Evolutionary conservation across 768 basidiomycete species (phyloP).

Genomic region (Tulasnella sp.): DNA sequence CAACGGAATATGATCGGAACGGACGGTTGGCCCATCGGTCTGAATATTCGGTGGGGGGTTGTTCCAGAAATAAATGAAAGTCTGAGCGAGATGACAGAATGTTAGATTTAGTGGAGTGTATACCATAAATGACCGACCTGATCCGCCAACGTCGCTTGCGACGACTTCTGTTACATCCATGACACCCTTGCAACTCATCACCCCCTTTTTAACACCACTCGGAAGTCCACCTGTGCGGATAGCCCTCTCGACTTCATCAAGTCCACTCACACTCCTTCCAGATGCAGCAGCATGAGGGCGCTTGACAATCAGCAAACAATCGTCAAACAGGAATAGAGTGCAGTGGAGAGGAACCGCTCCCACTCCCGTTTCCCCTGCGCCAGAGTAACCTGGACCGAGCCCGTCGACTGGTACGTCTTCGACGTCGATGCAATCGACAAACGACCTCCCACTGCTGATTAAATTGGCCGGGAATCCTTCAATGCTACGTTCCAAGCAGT

Average conservation of each 20-base stretch:
- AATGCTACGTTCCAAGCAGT: constrained; percentile 68
- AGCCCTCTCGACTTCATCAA: constrained; percentile 67
- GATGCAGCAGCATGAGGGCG: constrained; percentile 66
- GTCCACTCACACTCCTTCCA: constrained; percentile 55
- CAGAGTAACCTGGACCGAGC: constrained; percentile 19
- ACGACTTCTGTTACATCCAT: constrained; percentile 76
- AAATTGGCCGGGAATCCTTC: constrained; percentile 84
- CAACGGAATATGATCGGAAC: constrained; percentile 66
- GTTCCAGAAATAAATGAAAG: constrained; percentile 74
- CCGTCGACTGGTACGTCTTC: constrained; percentile 44
- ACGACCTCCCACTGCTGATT: constrained; percentile 78
- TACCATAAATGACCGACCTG: constrained; percentile 41
- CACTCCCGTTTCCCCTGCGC: constrained; percentile 39
- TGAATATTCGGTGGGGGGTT: constrained; percentile 54
- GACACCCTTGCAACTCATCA: constrained; percentile 72
- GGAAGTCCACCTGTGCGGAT: constrained; percentile 42
- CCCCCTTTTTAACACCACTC: constrained; percentile 58
- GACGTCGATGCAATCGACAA: constrained; percentile 86
- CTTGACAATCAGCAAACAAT: constrained; percentile 85
- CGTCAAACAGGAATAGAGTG: constrained; percentile 86
- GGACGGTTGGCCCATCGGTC: constrained; percentile 83
- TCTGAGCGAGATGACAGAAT: constrained; percentile 35
- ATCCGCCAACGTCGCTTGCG: constrained; percentile 62
- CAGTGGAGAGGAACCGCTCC: constrained; percentile 48
- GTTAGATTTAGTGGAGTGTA: constrained; percentile 14